phyloP scores from a whole-genome alignment of 2,329 filamentous ascomycete species.

The Paraphoma chrysanthemicola region DNA sequence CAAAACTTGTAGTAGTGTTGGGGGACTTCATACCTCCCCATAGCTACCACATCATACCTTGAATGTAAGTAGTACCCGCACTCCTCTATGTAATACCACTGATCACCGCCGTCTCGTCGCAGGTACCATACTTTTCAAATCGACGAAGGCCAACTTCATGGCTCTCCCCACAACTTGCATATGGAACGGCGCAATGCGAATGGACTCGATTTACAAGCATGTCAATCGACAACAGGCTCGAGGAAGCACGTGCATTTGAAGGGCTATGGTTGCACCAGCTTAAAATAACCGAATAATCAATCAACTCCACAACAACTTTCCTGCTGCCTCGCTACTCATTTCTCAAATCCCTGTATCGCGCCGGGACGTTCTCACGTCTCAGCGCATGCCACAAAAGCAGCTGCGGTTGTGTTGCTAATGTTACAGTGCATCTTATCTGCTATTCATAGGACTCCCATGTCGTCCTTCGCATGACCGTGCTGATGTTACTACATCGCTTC shows the following conservation, averaged over 20 bases:
- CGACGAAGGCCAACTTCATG: not conserved
- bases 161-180: not conserved
- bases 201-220: not conserved
- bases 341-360: too few relatives aligned
- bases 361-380: not conserved
- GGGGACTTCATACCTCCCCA: not conserved
- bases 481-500: not conserved
- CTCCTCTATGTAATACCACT: slow-evolving; percentile 1
- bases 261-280: not conserved
- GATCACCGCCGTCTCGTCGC: slow-evolving; percentile 5
- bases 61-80: slow-evolving; percentile 6
- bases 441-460: not conserved
- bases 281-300: not conserved
- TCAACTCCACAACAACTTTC: not conserved
- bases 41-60: not conserved
- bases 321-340: not conserved
- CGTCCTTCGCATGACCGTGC: not conserved
- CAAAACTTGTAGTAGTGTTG: too few relatives aligned
- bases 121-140: slow-evolving; percentile 4
- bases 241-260: not conserved
- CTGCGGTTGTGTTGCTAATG: not conserved
- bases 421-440: not conserved
- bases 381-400: not conserved
- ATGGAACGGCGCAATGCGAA: not conserved
- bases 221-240: not conserved